A percentile compares a stretch with the other conserved stretches of the same genome.
phyloP scores from a whole-genome alignment of 2,329 filamentous ascomycete species.

The Drechslera avenae region DNA sequence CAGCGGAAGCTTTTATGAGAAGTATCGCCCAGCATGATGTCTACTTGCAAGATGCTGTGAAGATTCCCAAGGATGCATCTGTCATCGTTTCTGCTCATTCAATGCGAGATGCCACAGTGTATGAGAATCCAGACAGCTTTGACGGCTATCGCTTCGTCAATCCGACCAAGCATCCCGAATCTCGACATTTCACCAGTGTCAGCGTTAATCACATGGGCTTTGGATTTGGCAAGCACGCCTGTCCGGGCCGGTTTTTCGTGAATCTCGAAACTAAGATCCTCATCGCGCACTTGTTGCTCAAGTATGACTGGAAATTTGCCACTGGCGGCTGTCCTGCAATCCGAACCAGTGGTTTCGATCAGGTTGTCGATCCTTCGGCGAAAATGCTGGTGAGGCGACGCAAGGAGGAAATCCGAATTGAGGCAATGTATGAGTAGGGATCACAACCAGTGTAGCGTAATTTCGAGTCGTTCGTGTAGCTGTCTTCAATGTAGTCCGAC shows the following conservation, averaged over 20 bases:
- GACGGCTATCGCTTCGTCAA: conserved; percentile 3
- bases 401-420: conserved; percentile 4
- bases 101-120: conserved; percentile 2
- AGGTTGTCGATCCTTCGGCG: conserved; percentile 3
- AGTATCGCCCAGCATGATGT: conserved; percentile 4
- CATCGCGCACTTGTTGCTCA: conserved; percentile 5
- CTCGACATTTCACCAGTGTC: conserved; percentile 2
- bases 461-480: background rate
- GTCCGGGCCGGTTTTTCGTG: conserved; percentile 5
- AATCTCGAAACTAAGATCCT: conserved; percentile 5
- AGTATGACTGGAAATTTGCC: conserved; percentile 4
- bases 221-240: conserved; percentile 1
- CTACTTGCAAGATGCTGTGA: conserved; percentile 2
- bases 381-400: conserved; percentile 3
- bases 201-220: conserved; percentile 3
- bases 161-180: conserved; percentile 3
- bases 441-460: background rate
- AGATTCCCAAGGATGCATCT: conserved; percentile 6
- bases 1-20: conserved; percentile 1
- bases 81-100: conserved; percentile 6
- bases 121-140: conserved; percentile 4
- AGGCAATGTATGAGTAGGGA: conserved; percentile 3
- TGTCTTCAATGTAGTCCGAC: background rate
- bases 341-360: conserved; percentile 3
- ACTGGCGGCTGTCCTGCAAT: conserved; percentile 1